Evolutionary conservation across 805 yeast genomes (phyloP), one percentile per base, ranked within the genome.

Genomic region (Metschnikowia lochheadii): DNA sequence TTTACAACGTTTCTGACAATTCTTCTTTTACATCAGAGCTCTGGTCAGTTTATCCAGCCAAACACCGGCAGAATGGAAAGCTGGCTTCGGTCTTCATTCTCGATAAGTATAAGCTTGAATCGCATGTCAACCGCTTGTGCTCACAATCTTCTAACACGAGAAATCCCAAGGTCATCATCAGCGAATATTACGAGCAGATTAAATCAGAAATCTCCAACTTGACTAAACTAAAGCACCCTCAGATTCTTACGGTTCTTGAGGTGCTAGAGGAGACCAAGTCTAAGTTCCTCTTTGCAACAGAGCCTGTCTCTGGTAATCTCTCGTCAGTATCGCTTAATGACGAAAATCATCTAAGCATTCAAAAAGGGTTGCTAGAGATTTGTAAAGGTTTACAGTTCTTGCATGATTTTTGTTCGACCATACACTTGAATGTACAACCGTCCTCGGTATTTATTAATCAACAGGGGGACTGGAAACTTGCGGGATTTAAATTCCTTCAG

Each of bases 391-490:
- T 94, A 41, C 85, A 85, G 56, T 94, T 94, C 61, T 76, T 94
- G 40, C 97, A 94, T 63, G 80, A 81, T 49, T 80, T 81, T 52
- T 87, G 95, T 18, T 78, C 83, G 26, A 78, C 82, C 26, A 85
- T 87, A 6, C 96, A 92, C 68, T 65, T 87, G 56, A 87, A 89
- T 56, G 57, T 94, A 33, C 83, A 83, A 55, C 99, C 99, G 1
- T 71, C 79, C 7, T 80, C 96, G 0, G 75, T 94, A 1, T 79
- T 86, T 50, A 79, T 92, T 17, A 91, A 87, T 57, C 85, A 82
- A 37, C 86, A 83, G 56, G 91, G 95, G 4, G 98, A 94, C 68
- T 94, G 99, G 98, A 94, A 92, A 65, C 64, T 94, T 2, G 79
- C 87, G 6, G 97, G 97, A 0, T 77, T 94, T 52, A 63, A 62